Evolutionary conservation across 2,329 filamentous ascomycete species (phyloP).

Genomic region (Colletotrichum spaethianum): DNA sequence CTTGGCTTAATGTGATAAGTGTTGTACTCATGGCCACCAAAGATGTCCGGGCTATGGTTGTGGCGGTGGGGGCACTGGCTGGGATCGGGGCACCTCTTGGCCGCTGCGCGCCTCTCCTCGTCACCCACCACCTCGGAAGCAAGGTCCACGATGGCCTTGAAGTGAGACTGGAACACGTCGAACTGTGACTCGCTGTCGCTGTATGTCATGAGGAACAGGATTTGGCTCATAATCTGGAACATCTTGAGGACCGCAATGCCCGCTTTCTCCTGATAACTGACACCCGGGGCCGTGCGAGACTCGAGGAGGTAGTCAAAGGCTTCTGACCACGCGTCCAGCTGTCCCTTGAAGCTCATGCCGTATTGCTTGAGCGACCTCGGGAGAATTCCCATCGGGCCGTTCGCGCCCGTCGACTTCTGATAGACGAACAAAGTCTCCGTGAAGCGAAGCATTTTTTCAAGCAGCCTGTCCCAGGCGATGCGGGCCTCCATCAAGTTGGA

Average conservation of each 20-base stretch:
- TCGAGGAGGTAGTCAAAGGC: constrained; percentile 70
- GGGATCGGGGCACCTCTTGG: constrained; percentile 60
- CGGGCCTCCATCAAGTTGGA: constrained; percentile 68
- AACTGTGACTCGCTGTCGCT: constrained; percentile 71
- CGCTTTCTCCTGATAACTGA: constrained; percentile 69
- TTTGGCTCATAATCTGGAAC: constrained; percentile 70
- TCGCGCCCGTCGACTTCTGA: constrained; percentile 56
- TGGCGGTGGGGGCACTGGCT: constrained; percentile 59
- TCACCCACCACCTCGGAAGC: constrained; percentile 73
- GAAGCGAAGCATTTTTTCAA: constrained; percentile 71
- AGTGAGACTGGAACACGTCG: constrained; percentile 66
- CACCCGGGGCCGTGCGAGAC: constrained; percentile 62
- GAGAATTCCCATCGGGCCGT: constrained; percentile 67
- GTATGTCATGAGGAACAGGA: constrained; percentile 74
- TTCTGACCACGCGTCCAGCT: constrained; percentile 68
- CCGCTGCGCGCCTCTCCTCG: constrained; percentile 66
- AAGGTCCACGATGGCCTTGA: constrained; percentile 69
- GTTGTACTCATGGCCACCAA: constrained; percentile 59
- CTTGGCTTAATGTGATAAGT: constrained; percentile 70
- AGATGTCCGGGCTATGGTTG: constrained; percentile 52
- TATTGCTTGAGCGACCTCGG: constrained; percentile 63
- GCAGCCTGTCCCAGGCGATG: constrained; percentile 68
- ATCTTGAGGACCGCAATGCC: constrained; percentile 75
- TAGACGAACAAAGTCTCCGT: constrained; percentile 67
- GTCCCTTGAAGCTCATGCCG: constrained; percentile 62